phyloP scores from a whole-genome alignment of 441 rosid genomes.

The Euphorbia neoarborescens region DNA sequence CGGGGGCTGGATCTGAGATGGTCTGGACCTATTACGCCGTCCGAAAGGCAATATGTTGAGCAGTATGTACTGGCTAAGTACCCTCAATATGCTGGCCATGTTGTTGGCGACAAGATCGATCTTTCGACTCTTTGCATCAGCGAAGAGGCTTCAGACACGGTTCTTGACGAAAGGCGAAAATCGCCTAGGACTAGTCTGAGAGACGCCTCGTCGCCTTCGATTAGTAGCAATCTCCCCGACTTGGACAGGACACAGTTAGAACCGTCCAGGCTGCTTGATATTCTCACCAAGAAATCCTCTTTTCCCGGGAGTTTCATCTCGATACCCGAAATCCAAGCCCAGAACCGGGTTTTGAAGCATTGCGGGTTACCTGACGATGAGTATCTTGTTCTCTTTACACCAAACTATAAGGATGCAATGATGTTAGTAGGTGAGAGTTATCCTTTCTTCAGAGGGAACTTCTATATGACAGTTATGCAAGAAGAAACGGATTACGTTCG shows the following conservation, averaged over 20 bases:
- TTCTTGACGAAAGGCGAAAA: constrained; percentile 36
- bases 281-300: constrained; percentile 54
- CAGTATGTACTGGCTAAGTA: constrained; percentile 68
- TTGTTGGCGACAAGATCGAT: constrained; percentile 49
- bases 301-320: constrained; percentile 67
- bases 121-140: constrained; percentile 57
- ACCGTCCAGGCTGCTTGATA: constrained; percentile 56
- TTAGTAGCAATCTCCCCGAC: constrained; percentile 43
- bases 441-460: constrained; percentile 59
- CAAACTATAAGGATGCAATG: constrained; percentile 60
- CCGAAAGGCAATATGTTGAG: constrained; percentile 65
- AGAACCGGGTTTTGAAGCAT: constrained; percentile 49
- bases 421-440: constrained; percentile 71
- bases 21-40: constrained; percentile 69
- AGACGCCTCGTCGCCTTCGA: constrained; percentile 38
- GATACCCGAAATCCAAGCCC: constrained; percentile 64
- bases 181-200: constrained; percentile 32
- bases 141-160: constrained; percentile 39
- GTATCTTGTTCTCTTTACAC: constrained; percentile 60
- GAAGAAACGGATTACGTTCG: constrained; percentile 38
- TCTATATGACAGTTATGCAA: constrained; percentile 43
- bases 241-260: constrained; percentile 49
- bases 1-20: constrained; percentile 66
- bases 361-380: constrained; percentile 51
- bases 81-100: constrained; percentile 61